phyloP scores from a whole-genome alignment of 768 basidiomycete genomes.

The Tremella fuciformis region DNA sequence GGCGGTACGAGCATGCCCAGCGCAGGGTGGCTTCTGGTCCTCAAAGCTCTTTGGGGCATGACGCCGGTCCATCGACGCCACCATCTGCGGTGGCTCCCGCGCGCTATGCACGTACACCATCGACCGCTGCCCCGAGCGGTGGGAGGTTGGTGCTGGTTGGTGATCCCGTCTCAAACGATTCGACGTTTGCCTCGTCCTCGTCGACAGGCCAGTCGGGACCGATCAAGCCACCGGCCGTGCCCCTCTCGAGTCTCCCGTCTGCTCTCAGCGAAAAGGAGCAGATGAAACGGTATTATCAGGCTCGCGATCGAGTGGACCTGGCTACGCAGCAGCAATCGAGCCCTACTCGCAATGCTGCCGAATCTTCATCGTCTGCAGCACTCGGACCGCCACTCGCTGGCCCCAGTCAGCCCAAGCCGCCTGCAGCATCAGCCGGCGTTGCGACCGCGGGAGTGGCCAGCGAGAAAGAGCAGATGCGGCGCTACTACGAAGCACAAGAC shows the following conservation, averaged over 20 bases:
- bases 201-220: neutral
- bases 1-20: constrained; percentile 41
- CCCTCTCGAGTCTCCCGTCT: neutral
- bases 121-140: neutral
- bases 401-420: neutral
- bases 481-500: constrained; percentile 32
- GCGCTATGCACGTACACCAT: neutral
- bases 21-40: neutral
- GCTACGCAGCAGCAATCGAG: neutral
- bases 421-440: neutral
- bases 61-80: neutral
- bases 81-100: neutral
- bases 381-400: neutral
- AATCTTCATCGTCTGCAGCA: neutral
- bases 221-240: neutral
- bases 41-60: no score
- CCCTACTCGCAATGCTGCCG: neutral
- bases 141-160: neutral
- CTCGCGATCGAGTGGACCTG: constrained; percentile 26
- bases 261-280: constrained; percentile 39
- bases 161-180: constrained; percentile 1
- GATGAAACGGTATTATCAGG: constrained; percentile 46
- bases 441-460: neutral
- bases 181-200: neutral
- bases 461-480: constrained; percentile 28